Percentiles rank a stretch among this genome's conserved stretches.
phyloP scores from a whole-genome alignment of 352 stramenopile genomes.

The Phytophthora vignae region DNA sequence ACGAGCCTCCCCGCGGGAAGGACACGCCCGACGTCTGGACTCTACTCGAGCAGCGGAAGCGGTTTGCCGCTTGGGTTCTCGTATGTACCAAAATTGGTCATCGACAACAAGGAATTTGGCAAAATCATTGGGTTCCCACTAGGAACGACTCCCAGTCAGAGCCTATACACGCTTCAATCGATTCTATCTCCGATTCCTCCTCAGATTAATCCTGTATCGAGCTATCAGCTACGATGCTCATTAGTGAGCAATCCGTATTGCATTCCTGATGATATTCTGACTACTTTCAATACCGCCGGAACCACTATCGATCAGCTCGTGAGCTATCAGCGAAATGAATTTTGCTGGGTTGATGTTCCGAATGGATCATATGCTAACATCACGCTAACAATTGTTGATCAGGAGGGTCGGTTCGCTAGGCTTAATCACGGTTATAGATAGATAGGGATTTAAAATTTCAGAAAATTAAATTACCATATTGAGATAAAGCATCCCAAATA shows the following conservation, averaged over 20 bases:
- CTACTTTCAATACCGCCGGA: neutral
- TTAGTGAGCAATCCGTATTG: neutral
- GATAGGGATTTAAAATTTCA: neutral
- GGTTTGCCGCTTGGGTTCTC: neutral
- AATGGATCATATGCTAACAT: neutral
- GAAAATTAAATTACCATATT: slow-evolving; percentile 10
- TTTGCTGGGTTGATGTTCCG: neutral
- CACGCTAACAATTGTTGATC: neutral
- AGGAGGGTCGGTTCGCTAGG: neutral
- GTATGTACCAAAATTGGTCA: neutral
- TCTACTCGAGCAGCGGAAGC: neutral
- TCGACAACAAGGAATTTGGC: neutral
- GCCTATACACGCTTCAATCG: neutral
- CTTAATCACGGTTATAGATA: slow-evolving; percentile 3
- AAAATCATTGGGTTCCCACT: neutral
- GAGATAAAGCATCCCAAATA: too few species aligned
- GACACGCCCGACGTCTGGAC: neutral
- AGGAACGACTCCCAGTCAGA: neutral
- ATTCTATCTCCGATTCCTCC: neutral
- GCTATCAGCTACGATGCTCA: neutral
- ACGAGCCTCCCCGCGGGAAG: neutral
- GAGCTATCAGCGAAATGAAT: neutral
- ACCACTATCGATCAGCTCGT: neutral
- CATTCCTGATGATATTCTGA: neutral
- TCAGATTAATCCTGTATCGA: neutral